phyloP scores from a whole-genome alignment of 2,329 filamentous ascomycete genomes.

The Colletotrichum camelliae region DNA sequence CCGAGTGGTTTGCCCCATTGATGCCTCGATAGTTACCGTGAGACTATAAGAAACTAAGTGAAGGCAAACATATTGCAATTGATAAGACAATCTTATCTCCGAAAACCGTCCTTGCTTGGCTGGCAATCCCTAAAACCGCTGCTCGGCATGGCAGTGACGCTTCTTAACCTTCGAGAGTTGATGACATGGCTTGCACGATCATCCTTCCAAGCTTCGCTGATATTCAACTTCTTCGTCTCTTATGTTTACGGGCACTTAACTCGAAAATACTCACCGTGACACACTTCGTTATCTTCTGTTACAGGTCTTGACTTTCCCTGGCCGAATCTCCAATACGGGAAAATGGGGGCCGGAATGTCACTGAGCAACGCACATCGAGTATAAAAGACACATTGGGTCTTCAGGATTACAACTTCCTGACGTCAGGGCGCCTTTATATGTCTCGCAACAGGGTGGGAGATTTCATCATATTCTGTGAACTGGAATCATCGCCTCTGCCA shows the following conservation, averaged over 20 bases:
- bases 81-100: too few species aligned
- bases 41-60: too few species aligned
- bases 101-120: too few species aligned
- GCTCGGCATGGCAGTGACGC: background rate
- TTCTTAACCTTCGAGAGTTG: background rate
- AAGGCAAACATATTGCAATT: too few species aligned
- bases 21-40: too few species aligned
- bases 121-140: background rate
- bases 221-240: background rate
- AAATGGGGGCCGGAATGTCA: background rate
- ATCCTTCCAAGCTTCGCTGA: rapidly evolving
- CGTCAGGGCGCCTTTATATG: background rate
- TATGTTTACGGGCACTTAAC: background rate
- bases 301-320: rapidly evolving
- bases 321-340: background rate
- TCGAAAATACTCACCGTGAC: background rate
- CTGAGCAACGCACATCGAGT: background rate
- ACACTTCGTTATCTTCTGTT: background rate
- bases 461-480: background rate
- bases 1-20: too few species aligned
- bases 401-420: background rate
- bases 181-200: background rate
- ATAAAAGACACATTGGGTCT: background rate
- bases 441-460: background rate
- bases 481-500: background rate